A percentile compares a stretch with the other conserved stretches of the same genome.
These are phyloP conservation scores for Boletus rubescentipes DNA, from an alignment of 768 basidiomycete species.

Conservation along the genomic window DNA sequence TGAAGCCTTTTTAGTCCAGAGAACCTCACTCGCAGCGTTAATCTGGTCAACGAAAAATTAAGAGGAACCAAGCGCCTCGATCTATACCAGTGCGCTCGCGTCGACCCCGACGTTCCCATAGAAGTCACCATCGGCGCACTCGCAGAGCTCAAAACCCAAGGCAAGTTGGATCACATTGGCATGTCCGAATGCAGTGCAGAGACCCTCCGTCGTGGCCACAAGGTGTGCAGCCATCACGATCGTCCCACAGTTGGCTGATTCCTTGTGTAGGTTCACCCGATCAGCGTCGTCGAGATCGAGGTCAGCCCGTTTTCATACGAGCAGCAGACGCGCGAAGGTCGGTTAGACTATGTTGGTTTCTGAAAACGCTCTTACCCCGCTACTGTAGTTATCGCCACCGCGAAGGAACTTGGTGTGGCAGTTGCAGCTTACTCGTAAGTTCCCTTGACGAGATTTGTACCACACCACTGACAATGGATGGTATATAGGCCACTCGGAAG, in stretches of 20 bases:
- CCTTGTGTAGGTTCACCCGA: constrained; percentile 44
- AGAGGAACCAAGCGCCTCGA: constrained; percentile 57
- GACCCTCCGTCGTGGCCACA: constrained; percentile 43
- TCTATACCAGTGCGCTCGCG: constrained; percentile 53
- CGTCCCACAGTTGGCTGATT: too few relatives aligned
- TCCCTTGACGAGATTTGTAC: constrained; percentile 11
- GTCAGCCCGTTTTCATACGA: constrained; percentile 60
- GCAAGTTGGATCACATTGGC: constrained; percentile 50
- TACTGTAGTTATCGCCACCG: constrained; percentile 46
- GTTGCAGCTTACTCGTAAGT: constrained; percentile 59
- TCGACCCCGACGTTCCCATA: constrained; percentile 42
- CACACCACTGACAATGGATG: neutral
- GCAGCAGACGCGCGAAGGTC: constrained; percentile 32
- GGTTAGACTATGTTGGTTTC: neutral
- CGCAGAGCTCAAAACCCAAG: constrained; percentile 30
- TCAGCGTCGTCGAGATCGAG: constrained; percentile 66
- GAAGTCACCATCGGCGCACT: constrained; percentile 48
- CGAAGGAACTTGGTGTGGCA: constrained; percentile 51
- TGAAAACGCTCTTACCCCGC: neutral
- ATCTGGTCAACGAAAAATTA: constrained; percentile 42
- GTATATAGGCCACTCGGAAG: constrained; percentile 28
- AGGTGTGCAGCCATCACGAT: constrained; percentile 5
- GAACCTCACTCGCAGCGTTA: constrained; percentile 47
- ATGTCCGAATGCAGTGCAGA: constrained; percentile 49
- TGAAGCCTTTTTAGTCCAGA: constrained; percentile 23